phyloP scores from a whole-genome alignment of 2,329 filamentous ascomycete species.

The Rugonectria rugulosa region DNA sequence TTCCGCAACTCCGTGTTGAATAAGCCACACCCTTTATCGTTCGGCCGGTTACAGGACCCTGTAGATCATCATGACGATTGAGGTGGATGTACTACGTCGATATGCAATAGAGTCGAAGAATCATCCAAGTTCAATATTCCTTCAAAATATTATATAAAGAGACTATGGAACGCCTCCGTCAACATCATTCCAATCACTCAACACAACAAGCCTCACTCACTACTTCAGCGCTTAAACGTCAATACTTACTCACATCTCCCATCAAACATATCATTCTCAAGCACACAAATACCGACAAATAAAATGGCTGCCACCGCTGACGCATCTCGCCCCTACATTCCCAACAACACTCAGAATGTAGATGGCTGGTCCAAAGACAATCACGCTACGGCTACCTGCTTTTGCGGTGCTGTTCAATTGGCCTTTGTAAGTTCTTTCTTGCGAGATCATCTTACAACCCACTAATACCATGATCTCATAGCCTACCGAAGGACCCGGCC shows the following conservation, averaged over 20 bases:
- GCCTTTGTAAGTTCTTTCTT: conserved; percentile 52
- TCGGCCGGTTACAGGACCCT: too few species aligned
- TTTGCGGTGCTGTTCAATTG: conserved; percentile 64
- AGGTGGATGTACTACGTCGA: too few species aligned
- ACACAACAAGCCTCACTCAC: too few species aligned
- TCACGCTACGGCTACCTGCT: conserved; percentile 65
- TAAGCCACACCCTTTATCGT: neutral
- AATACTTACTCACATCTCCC: neutral
- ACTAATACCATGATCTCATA: conserved; percentile 29
- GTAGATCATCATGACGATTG: too few species aligned
- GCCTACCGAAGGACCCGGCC: conserved; percentile 54
- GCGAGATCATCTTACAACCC: neutral
- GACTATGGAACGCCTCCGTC: too few species aligned
- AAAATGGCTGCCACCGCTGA: neutral
- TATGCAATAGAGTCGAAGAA: too few species aligned
- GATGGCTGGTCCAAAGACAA: conserved; percentile 55
- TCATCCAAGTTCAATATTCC: too few species aligned
- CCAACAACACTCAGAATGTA: conserved; percentile 44
- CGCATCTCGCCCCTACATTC: conserved; percentile 36
- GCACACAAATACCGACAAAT: neutral
- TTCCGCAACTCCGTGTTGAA: conserved; percentile 10
- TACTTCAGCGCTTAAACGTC: too few species aligned
- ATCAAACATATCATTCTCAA: neutral
- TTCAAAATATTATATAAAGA: too few species aligned
- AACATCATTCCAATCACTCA: too few species aligned